Percentiles rank a stretch among this genome's conserved stretches.
Conservation (phyloP, 2,329 filamentous ascomycete species). For the Tympanopsis confertula region DNA sequence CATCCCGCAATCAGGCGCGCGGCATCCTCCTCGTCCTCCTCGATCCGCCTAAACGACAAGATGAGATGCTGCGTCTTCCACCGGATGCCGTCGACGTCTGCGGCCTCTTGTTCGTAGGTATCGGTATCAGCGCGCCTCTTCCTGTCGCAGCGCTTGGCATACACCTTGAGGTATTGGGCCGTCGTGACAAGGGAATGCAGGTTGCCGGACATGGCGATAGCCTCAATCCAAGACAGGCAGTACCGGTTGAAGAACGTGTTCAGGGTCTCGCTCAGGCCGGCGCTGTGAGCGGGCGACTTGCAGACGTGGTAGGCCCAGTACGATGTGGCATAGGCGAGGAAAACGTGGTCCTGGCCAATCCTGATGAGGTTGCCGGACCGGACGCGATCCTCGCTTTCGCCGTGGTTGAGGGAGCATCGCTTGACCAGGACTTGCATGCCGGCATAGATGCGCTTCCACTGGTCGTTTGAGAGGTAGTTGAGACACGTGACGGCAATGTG, state of each 20-base stretch:
- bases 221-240: not conserved
- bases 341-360: not conserved
- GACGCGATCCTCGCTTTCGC: not conserved
- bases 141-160: not conserved
- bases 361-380: not conserved
- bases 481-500: not conserved
- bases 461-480: not conserved
- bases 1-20: not conserved
- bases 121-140: not conserved
- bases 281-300: not conserved
- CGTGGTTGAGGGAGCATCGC: not conserved
- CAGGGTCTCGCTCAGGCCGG: not conserved
- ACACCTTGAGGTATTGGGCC: not conserved
- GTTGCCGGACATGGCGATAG: not conserved
- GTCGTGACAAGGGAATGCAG: not conserved
- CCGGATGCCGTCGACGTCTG: too few species aligned
- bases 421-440: not conserved
- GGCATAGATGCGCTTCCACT: not conserved
- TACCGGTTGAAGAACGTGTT: not conserved
- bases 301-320: not conserved
- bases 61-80: not conserved
- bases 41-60: not conserved
- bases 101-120: not conserved
- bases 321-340: not conserved
- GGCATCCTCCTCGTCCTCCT: not conserved